Evolutionary conservation across 331 rosid genomes (phyloP).

Genomic region (Malus hybrid): DNA sequence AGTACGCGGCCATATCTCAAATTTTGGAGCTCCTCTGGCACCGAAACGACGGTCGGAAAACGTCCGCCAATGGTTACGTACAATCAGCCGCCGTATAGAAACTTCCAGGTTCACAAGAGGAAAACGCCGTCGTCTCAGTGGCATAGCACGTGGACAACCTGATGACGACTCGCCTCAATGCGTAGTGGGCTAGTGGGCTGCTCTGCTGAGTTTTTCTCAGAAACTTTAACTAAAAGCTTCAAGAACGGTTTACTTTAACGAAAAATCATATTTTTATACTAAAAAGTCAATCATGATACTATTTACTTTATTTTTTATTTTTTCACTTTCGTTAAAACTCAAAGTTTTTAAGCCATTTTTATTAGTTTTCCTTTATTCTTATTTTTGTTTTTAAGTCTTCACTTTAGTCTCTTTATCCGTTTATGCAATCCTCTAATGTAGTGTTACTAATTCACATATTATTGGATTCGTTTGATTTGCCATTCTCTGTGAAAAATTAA

Average conservation of each 20-base stretch:
- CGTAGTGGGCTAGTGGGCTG: neutral
- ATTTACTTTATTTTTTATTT: no score
- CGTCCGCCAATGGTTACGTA: neutral
- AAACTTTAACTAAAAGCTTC: no score
- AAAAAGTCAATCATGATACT: rapidly evolving
- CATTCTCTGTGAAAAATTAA: no score
- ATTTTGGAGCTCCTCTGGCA: neutral
- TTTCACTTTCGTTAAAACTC: no score
- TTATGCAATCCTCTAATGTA: neutral
- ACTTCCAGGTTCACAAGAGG: neutral
- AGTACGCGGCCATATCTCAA: neutral
- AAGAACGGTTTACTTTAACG: no score
- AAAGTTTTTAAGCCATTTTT: rapidly evolving
- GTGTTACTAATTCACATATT: no score
- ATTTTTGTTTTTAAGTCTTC: no score
- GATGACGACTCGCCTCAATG: neutral
- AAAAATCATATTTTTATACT: no score
- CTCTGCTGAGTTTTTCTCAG: neutral
- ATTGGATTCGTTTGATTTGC: no score
- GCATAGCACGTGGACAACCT: neutral
- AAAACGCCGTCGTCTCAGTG: neutral
- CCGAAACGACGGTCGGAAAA: neutral
- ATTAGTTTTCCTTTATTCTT: no score
- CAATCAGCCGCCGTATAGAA: neutral
- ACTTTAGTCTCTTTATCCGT: neutral